Evolutionary conservation across 768 basidiomycete genomes (phyloP), one percentile per base, ranked within the genome.

Genomic region (Tricholoma sp.): DNA sequence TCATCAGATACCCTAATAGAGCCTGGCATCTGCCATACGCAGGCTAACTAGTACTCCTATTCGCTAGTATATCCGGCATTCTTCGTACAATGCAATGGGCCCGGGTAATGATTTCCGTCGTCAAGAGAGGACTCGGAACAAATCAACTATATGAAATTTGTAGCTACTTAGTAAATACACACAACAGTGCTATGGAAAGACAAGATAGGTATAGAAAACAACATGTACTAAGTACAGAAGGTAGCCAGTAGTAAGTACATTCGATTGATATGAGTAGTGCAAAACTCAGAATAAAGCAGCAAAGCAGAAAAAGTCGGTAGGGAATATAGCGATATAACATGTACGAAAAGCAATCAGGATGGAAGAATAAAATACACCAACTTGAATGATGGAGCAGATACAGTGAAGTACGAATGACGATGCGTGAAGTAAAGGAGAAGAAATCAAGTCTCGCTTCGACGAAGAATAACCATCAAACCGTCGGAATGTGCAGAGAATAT

Each of bases 401-500:
- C 41, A 43, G 10, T 9, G 18, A 21, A n/a, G 41, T 9, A 43
- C 11, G 10, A 11, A 27, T 32, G 31, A 29, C 19, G 35, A 52
- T 34, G 21, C 14, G 41, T 43, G 47, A 49, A 4, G 5, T 46
- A 22, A 21, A 55, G 3, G 27, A 3, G 16, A 21, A 24, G 24
- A 32, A 55, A 16, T 43, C 16, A 41, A 22, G 37, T 31, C 18
- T 39, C 54, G 54, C 62, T 66, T 54, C 77, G 72, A 19, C 90
- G 82, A 11, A 92, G 71, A 61, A 92, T 89, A 60, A 90, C 86
- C 75, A 92, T 83, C 56, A 92, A 75, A 4, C 90, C 90, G 66
- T 92, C 90, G 27, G 90, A 91, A 67, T 91, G 90, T 4, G 87
- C 89, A 32, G 88, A 89, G 66, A 92, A 91, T 55, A 92, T 91